Conservation (phyloP, 2,329 filamentous ascomycete genomes). For the Pseudocercospora eumusae region DNA sequence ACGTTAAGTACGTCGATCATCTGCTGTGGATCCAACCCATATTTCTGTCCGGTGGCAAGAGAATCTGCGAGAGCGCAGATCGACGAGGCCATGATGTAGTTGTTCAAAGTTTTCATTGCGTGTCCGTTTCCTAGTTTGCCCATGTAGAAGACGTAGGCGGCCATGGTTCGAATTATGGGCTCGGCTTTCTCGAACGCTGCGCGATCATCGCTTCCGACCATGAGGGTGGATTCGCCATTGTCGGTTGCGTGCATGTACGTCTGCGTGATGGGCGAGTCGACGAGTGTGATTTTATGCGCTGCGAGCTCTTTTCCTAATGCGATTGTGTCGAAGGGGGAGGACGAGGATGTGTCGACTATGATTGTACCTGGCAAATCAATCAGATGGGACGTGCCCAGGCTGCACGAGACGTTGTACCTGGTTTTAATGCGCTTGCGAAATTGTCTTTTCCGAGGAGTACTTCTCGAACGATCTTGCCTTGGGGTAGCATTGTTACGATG, state of each 20-base stretch:
- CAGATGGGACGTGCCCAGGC: background rate
- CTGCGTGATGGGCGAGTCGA: conserved; percentile 43
- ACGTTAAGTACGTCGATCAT: conserved; percentile 49
- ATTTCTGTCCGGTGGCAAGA: conserved; percentile 41
- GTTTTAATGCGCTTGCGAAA: conserved; percentile 36
- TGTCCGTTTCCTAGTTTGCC: conserved; percentile 41
- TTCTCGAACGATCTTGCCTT: conserved; percentile 41
- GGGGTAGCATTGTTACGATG: conserved; percentile 42
- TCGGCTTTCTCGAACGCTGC: conserved; percentile 38
- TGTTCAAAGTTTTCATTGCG: conserved; percentile 44
- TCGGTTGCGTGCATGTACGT: conserved; percentile 43
- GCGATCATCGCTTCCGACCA: conserved; percentile 38
- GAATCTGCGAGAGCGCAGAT: conserved; percentile 40
- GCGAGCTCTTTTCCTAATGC: conserved; percentile 39
- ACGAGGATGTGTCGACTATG: conserved; percentile 42
- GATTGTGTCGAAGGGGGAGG: conserved; percentile 41
- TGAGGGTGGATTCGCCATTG: conserved; percentile 40
- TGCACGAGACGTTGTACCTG: conserved; percentile 15
- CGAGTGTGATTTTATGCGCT: conserved; percentile 36
- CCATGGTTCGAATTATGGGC: conserved; percentile 41
- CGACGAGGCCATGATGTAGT: conserved; percentile 42
- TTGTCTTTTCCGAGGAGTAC: conserved; percentile 38
- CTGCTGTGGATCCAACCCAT: conserved; percentile 41
- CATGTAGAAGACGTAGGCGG: conserved; percentile 42
- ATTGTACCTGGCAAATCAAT: conserved; percentile 32